Evolutionary conservation across 805 yeast species (phyloP).

Genomic region (Saccharomycopsis guyanensis): DNA sequence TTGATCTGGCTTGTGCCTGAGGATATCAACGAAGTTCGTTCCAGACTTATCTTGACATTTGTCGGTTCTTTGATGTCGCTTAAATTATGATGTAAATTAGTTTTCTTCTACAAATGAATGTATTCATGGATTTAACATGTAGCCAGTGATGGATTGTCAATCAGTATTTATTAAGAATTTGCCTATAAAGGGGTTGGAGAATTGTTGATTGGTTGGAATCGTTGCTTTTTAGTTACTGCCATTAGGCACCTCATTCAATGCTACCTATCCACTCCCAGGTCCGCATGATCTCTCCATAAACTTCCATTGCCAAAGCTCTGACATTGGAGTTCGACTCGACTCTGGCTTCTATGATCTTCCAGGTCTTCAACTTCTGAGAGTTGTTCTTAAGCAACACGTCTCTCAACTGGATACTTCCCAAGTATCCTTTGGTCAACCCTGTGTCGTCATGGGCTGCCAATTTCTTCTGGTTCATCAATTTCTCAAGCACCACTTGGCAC

Average conservation of each 20-base stretch:
- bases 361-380: conserved; percentile 38
- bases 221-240: too few species aligned
- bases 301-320: conserved; percentile 53
- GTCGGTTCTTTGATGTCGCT: conserved; percentile 92
- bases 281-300: conserved; percentile 79
- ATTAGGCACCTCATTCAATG: neutral
- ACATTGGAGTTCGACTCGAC: conserved; percentile 66
- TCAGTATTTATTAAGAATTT: too few species aligned
- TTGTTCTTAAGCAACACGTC: conserved; percentile 46
- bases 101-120: too few species aligned
- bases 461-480: conserved; percentile 41
- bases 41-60: conserved; percentile 87
- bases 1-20: conserved; percentile 99
- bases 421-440: conserved; percentile 35
- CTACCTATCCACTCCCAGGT: conserved; percentile 83
- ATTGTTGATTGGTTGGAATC: too few species aligned
- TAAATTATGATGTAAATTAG: neutral
- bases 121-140: too few species aligned
- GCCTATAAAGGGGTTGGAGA: too few species aligned
- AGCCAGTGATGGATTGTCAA: too few species aligned
- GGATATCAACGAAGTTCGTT: conserved; percentile 92
- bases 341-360: conserved; percentile 48
- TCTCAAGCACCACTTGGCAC: conserved; percentile 40
- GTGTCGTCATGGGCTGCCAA: conserved; percentile 28
- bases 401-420: conserved; percentile 67